These are phyloP conservation scores for Teunomyces funiuensis DNA, from an alignment of 805 yeast species.

Conservation along the genomic window DNA sequence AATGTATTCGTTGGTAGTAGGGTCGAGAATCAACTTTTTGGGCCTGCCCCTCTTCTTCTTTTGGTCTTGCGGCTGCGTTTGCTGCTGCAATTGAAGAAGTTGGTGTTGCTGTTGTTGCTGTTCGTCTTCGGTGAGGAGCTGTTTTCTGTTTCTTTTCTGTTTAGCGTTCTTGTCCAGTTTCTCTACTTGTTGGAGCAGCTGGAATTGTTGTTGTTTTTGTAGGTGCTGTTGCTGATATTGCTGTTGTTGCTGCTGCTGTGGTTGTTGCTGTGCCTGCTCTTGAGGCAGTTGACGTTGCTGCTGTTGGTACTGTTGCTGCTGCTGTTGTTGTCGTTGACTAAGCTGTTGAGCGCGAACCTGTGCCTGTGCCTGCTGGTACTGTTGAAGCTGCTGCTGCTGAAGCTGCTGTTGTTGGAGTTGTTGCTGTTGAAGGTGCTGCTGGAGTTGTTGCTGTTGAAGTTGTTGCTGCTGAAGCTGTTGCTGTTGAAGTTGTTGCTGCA, in stretches of 20 bases:
- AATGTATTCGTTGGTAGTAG: conserved; percentile 40
- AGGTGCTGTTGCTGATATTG: conserved; percentile 19
- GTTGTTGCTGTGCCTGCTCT: conserved; percentile 5
- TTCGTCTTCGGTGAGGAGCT: conserved; percentile 13
- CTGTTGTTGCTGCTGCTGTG: background rate
- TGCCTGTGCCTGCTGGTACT: conserved; percentile 10
- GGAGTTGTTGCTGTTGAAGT: conserved; percentile 8
- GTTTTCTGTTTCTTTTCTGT: conserved; percentile 4
- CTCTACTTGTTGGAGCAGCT: conserved; percentile 7
- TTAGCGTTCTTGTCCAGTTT: conserved; percentile 6
- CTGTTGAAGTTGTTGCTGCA: conserved; percentile 16
- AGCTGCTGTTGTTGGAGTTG: conserved; percentile 18
- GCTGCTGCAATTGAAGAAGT: conserved; percentile 4
- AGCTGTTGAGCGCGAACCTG: conserved; percentile 4
- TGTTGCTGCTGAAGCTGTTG: conserved; percentile 21
- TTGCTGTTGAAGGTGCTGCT: conserved; percentile 13
- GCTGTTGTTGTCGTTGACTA: background rate
- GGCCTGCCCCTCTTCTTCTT: conserved; percentile 45
- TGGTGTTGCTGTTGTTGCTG: conserved; percentile 8
- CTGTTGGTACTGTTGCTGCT: conserved; percentile 12
- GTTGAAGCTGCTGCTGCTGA: conserved; percentile 11
- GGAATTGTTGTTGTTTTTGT: conserved; percentile 6
- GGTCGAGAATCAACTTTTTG: conserved; percentile 39
- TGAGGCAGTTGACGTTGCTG: conserved; percentile 16
- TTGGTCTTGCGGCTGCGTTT: conserved; percentile 13